phyloP scores from a whole-genome alignment of 2,329 filamentous ascomycete species.

The Cercospora sesami region DNA sequence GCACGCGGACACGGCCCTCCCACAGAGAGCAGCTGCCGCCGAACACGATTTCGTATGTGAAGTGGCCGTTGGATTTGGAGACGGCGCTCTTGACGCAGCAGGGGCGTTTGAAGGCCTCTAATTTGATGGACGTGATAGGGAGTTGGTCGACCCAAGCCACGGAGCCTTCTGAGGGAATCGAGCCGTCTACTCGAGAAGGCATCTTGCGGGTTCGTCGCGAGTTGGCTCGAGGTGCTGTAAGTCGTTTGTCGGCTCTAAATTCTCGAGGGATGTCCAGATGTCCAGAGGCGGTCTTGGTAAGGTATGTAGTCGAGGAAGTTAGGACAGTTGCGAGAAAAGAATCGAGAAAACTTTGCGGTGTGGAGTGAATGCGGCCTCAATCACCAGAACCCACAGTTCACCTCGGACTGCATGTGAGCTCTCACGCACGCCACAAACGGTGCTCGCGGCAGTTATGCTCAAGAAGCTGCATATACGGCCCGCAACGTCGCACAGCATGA shows the following conservation, averaged over 20 bases:
- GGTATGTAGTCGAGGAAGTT: neutral
- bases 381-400: neutral
- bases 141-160: neutral
- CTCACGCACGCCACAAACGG: neutral
- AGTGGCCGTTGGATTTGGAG: neutral
- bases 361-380: neutral
- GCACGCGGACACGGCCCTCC: constrained; percentile 35
- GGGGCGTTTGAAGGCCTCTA: neutral
- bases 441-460: neutral
- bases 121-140: neutral
- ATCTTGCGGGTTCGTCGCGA: neutral
- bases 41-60: neutral
- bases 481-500: neutral
- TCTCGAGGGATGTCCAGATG: neutral
- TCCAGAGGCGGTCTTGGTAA: neutral
- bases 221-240: neutral
- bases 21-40: constrained; percentile 30
- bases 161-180: neutral
- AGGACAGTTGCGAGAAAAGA: neutral
- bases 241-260: neutral
- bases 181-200: neutral
- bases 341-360: neutral
- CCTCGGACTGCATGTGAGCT: neutral
- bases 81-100: neutral
- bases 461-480: neutral